Evolutionary conservation across 306 rosid genomes (phyloP), one percentile per base, ranked within the genome.

Genomic region (Urtica urens): DNA sequence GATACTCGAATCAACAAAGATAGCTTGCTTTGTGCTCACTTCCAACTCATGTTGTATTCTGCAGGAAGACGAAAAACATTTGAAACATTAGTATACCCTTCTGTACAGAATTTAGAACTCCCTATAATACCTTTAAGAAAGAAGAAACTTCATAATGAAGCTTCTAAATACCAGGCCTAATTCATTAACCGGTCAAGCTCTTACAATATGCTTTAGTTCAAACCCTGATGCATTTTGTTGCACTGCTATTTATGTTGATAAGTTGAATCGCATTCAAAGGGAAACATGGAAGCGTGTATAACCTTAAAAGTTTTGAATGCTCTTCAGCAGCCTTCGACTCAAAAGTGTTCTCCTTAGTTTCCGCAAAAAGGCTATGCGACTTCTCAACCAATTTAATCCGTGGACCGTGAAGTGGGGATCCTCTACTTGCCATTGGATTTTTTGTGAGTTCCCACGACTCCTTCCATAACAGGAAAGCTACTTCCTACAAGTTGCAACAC

Each of bases 291-390:
- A 14, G 38, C 27, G 60, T 25, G 51, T 56, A 80, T 62, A 48
- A 84, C 97, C 85, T 84, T 52, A 90, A 60, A 60, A 90, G 66
- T 59, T 75, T 90, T 48, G 95, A 87, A 71, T 90, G 97, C 82
- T 90, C 97, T 39, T 84, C 97, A 38, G 97, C 95, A 56, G 94
- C 95, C 70, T 90, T 90, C 35, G 84, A 68, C 68, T 90, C 97
- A 63, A 90, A 90, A 29, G 64, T 40, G 48, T 81, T 93, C 58
- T 88, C 97, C 82, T 84, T 88, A 39, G 95, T 82, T 80, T 81
- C 93, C 10, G 73, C 66, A 33, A 90, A 84, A 46, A 90, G 94
- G 66, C 45, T 68, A 6, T 79, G 86, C 26, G 77, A 75, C 78
- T 84, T 79, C 64, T 84, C 97, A 68, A 72, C 69, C 58, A 79